These are phyloP conservation scores for Populus hybrid DNA, from an alignment of 441 rosid genomes.

Conservation along the genomic window DNA sequence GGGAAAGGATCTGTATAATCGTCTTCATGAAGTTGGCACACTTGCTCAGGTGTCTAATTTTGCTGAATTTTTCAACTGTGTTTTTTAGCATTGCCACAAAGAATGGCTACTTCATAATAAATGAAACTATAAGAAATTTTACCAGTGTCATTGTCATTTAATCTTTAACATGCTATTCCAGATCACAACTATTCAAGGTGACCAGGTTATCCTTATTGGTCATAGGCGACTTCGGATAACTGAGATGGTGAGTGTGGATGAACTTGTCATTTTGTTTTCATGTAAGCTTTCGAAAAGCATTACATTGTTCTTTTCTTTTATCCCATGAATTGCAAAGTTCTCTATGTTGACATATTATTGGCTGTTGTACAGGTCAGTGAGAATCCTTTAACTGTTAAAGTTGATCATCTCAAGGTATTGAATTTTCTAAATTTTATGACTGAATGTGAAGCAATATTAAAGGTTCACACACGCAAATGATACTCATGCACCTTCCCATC, in stretches of 20 bases:
- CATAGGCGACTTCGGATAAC: constrained; percentile 89
- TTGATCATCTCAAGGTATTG: constrained; percentile 91
- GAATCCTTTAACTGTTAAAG: constrained; percentile 94
- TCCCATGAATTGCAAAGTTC: constrained; percentile 8
- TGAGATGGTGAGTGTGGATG: constrained; percentile 64
- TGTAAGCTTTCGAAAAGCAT: neutral
- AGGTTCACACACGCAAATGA: constrained; percentile 8
- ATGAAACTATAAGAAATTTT: neutral
- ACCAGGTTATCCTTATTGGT: constrained; percentile 92
- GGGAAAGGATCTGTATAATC: constrained; percentile 79
- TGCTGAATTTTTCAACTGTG: constrained; percentile 8
- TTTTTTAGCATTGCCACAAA: constrained; percentile 3
- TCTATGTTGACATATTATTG: constrained; percentile 16
- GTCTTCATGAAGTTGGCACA: constrained; percentile 97
- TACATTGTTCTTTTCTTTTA: neutral
- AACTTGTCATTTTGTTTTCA: constrained; percentile 3
- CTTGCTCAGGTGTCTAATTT: constrained; percentile 76
- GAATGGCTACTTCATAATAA: neutral
- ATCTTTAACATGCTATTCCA: constrained; percentile 32
- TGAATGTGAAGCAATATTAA: neutral
- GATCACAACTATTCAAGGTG: constrained; percentile 91
- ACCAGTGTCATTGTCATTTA: constrained; percentile 1
- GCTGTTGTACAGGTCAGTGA: constrained; percentile 65
- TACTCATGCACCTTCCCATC: constrained; percentile 9
- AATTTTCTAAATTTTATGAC: constrained; percentile 10